These are phyloP conservation scores for Sordaria brevicollis DNA, from an alignment of 495 filamentous ascomycete species.

Conservation along the genomic window DNA sequence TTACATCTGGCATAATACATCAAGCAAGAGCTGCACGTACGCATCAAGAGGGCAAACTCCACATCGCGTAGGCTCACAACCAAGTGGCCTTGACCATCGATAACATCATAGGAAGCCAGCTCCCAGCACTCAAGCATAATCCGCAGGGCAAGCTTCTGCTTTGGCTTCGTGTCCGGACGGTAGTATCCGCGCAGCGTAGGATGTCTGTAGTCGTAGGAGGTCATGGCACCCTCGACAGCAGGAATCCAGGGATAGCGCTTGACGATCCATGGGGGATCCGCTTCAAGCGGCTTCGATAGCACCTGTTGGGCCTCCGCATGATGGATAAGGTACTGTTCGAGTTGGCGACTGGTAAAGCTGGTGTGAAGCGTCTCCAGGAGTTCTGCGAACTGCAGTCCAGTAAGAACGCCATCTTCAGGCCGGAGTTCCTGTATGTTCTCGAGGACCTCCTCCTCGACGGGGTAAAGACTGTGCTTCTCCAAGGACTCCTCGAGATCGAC, in stretches of 20 bases:
- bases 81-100: constrained; percentile 21
- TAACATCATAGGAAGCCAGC: constrained; percentile 18
- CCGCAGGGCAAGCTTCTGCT: constrained; percentile 25
- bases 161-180: constrained; percentile 10
- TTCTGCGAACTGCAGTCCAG: constrained; percentile 24
- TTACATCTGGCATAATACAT: background rate
- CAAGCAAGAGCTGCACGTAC: constrained; percentile 14
- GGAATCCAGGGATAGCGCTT: constrained; percentile 23
- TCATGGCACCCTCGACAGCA: background rate
- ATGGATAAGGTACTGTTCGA: constrained; percentile 26
- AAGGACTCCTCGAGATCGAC: constrained; percentile 23
- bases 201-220: background rate
- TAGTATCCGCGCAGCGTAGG: constrained; percentile 17
- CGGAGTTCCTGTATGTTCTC: constrained; percentile 34
- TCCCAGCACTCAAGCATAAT: constrained; percentile 35
- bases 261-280: constrained; percentile 18
- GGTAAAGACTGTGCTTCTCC: constrained; percentile 13
- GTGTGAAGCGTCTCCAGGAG: constrained; percentile 24
- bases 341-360: constrained; percentile 34
- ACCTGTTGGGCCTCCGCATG: background rate
- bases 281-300: background rate
- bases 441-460: constrained; percentile 19
- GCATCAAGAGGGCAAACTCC: constrained; percentile 28
- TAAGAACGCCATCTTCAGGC: constrained; percentile 21
- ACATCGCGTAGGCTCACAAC: constrained; percentile 17